phyloP scores from a whole-genome alignment of 2,329 filamentous ascomycete species.

The Juglanconis oblonga region DNA sequence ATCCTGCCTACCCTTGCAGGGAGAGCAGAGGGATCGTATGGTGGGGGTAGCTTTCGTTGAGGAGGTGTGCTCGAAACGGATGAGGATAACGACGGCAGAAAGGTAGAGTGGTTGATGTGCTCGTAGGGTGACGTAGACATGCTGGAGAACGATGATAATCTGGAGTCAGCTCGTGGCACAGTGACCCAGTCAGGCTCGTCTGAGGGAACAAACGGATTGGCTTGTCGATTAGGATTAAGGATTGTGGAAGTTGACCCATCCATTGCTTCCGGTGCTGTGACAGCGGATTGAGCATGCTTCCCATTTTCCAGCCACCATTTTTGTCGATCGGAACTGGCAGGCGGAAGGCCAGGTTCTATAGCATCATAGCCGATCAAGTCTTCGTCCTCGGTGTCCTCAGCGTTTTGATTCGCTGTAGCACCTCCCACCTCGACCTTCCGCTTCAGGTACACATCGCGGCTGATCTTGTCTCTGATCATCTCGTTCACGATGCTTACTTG shows the following conservation, averaged over 20 bases:
- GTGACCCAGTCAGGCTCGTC: conserved; percentile 84
- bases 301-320: conserved; percentile 71
- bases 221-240: conserved; percentile 69
- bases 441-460: conserved; percentile 70
- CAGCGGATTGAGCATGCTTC: conserved; percentile 69
- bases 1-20: conserved; percentile 45
- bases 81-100: conserved; percentile 43
- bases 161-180: conserved; percentile 52
- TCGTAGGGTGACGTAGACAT: conserved; percentile 60
- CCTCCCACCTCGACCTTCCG: conserved; percentile 65
- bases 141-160: conserved; percentile 52
- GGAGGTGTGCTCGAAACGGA: conserved; percentile 43
- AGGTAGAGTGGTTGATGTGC: conserved; percentile 49
- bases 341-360: conserved; percentile 72
- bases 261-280: conserved; percentile 58
- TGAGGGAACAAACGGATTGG: conserved; percentile 76
- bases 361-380: conserved; percentile 79
- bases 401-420: conserved; percentile 53
- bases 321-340: conserved; percentile 64
- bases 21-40: conserved; percentile 44
- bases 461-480: conserved; percentile 66
- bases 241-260: conserved; percentile 51
- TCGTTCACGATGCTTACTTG: conserved; percentile 80
- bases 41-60: conserved; percentile 49
- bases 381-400: conserved; percentile 68